phyloP scores from a whole-genome alignment of 2,329 filamentous ascomycete genomes.

The Neofusicoccum kwambonambiense region DNA sequence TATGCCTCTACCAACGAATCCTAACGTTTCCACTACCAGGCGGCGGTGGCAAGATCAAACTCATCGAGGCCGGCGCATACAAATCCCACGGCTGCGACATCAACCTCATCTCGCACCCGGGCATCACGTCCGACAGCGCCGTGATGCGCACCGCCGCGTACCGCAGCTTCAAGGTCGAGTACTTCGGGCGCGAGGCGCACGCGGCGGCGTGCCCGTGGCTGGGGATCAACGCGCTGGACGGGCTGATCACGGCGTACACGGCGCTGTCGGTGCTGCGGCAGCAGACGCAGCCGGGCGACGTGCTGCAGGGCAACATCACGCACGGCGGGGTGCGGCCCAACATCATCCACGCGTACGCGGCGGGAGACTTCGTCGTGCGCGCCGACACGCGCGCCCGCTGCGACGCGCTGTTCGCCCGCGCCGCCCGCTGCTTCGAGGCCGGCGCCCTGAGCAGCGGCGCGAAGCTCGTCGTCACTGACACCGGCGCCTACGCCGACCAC shows the following conservation, averaged over 20 bases:
- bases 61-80: conserved; percentile 47
- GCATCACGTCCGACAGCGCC: conserved; percentile 41
- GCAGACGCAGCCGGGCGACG: conserved; percentile 41
- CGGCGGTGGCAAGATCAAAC: conserved; percentile 48
- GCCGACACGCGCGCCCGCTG: conserved; percentile 30
- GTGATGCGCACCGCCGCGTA: conserved; percentile 56
- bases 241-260: conserved; percentile 23
- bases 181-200: conserved; percentile 43
- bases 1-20: not conserved
- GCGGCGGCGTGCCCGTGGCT: conserved; percentile 36
- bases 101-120: conserved; percentile 32
- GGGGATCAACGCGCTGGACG: conserved; percentile 35
- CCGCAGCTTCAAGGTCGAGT: conserved; percentile 50
- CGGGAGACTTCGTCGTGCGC: conserved; percentile 39
- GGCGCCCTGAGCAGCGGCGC: conserved; percentile 54
- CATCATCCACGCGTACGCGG: conserved; percentile 42
- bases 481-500: conserved; percentile 53
- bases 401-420: conserved; percentile 30
- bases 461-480: conserved; percentile 43
- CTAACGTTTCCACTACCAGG: conserved; percentile 18
- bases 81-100: conserved; percentile 31
- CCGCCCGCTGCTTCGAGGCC: conserved; percentile 46
- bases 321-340: conserved; percentile 33
- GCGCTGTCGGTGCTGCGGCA: conserved; percentile 38
- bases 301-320: conserved; percentile 36